These are phyloP conservation scores for Firmiana major DNA, from an alignment of 345 rosid species.

Conservation along the genomic window DNA sequence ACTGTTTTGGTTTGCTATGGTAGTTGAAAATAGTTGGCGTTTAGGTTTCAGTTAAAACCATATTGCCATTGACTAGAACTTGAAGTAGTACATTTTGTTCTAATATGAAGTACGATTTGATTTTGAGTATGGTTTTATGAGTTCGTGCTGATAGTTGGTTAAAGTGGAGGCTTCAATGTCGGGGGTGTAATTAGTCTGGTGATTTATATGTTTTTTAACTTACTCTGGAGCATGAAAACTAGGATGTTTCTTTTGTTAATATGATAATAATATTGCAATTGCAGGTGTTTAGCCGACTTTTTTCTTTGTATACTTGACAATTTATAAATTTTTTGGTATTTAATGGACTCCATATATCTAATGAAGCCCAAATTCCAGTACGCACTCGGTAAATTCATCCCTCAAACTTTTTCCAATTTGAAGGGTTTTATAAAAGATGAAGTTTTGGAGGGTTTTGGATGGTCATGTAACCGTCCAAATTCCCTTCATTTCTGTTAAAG, in stretches of 20 bases:
- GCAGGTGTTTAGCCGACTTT: background rate
- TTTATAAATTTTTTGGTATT: background rate
- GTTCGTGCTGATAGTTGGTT: background rate
- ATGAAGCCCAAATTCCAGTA: background rate
- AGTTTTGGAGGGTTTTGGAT: background rate
- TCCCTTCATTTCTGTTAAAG: background rate
- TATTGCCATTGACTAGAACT: constrained; percentile 13
- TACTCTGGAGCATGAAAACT: background rate
- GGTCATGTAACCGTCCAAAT: background rate
- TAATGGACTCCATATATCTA: background rate
- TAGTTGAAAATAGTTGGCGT: background rate
- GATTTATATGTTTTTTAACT: background rate
- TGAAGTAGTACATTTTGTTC: background rate
- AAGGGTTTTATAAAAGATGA: background rate
- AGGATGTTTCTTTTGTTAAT: background rate
- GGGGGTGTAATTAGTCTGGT: background rate
- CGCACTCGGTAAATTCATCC: background rate
- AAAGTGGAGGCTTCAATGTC: background rate
- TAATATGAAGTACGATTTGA: background rate
- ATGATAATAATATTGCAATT: background rate
- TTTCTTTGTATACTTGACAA: background rate
- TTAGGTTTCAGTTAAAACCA: background rate
- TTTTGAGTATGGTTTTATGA: background rate
- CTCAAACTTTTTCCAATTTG: background rate
- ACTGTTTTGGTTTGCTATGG: background rate